Base-by-base conservation (phyloP, 2,329 filamentous ascomycete species). In the Pestalotiopsis sp. region DNA sequence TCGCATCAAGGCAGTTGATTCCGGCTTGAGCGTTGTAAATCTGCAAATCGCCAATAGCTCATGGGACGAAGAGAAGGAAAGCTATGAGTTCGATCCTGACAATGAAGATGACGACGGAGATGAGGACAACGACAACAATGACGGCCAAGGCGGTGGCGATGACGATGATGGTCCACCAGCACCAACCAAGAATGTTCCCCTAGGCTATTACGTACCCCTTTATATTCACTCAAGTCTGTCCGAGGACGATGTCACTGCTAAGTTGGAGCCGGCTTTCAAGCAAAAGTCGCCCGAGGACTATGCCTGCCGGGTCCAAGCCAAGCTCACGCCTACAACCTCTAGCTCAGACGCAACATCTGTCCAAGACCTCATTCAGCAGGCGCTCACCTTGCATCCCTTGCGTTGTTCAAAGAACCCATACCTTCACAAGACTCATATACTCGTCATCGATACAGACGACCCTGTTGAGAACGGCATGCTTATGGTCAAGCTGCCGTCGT, bases 1-100 rank as follows among this genome's bases (percentile, higher is more conserved):
- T 69, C 67, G 70, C 67, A 71, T 71, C 41, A 72, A 71, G 69
- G 71, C 71, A 57, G 59, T 41, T 9, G 66, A 72, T 67, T 12
- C 69, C 5, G 71, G 70, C 49, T 66, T 72, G 66, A 69, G 31
- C 62, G 39, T 72, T 11, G 66, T 67, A 41, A 71, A 71, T 68
- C 57, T 72, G 62, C 71, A 72, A 56, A 68, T 70, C 56, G 69
- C 7, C 3, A 71, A 72, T 66, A 59, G 66, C 25, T 64, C 45
- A 3, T 52, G 45, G 45, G 45, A 52, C 4, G 45, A 52, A 20
- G 45, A 52, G n/a, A 52, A 52, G 5, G 45, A 52, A n/a, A n/a
- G n/a, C 4, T 20, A 52, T n/a, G 45, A 52, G 5, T 52, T 52
- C 2, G 5, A 52, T 17, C n/a, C 45, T 3, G 45, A 7, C 6